phyloP scores from a whole-genome alignment of 2,329 filamentous ascomycete genomes.

The Atkinsonella texensis region DNA sequence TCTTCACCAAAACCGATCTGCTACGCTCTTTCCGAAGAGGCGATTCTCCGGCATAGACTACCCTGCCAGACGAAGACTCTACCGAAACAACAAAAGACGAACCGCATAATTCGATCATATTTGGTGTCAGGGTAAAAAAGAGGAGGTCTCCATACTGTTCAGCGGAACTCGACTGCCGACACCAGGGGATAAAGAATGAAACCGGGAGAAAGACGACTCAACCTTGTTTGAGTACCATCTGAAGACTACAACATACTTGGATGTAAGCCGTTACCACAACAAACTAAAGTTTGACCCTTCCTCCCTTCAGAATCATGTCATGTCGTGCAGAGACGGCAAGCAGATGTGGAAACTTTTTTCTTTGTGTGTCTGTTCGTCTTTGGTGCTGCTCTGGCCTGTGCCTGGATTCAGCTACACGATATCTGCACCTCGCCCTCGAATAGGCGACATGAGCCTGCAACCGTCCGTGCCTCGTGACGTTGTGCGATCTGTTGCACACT shows the following conservation, averaged over 20 bases:
- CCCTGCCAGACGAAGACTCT: not conserved
- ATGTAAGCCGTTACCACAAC: constrained; percentile 1
- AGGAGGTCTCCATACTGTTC: not conserved
- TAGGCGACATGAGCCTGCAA: constrained; percentile 15
- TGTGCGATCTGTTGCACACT: constrained; percentile 6
- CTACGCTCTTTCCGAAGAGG: not conserved
- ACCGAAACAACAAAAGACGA: not conserved
- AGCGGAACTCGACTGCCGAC: not conserved
- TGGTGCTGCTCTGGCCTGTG: not conserved
- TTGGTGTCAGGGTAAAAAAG: not conserved
- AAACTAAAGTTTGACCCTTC: not conserved
- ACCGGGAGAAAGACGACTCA: not conserved
- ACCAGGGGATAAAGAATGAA: not conserved
- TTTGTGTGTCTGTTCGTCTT: constrained; percentile 1
- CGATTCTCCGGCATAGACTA: not conserved
- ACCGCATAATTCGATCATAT: not conserved
- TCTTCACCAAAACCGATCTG: not conserved
- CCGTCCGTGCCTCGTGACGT: constrained; percentile 15
- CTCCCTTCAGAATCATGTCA: not conserved
- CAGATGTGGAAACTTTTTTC: not conserved
- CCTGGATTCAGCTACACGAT: constrained; percentile 2
- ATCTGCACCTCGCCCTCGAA: constrained; percentile 6
- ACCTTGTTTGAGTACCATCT: not conserved
- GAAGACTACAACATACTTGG: not conserved
- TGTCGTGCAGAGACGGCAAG: not conserved